Percentiles rank a stretch among this genome's conserved stretches.
phyloP scores from a whole-genome alignment of 1,284 basidiomycete species.

The Omphalotus olearius region DNA sequence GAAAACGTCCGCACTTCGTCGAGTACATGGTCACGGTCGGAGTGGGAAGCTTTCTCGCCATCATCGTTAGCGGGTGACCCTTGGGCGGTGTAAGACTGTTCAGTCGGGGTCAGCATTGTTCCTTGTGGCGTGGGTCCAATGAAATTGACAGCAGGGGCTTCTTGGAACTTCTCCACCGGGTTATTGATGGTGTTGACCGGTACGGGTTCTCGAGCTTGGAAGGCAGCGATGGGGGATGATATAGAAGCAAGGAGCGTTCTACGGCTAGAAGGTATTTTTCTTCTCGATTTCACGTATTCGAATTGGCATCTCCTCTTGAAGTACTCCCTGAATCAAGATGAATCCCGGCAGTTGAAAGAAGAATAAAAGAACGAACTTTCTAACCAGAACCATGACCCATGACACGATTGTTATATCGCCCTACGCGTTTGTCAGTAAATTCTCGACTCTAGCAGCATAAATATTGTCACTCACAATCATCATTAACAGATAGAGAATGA shows the following conservation, averaged over 20 bases:
- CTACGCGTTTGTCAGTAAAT: conserved; percentile 18
- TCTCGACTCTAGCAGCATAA: background rate
- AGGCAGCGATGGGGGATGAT: conserved; percentile 27
- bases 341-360: background rate
- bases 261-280: conserved; percentile 11
- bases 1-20: conserved; percentile 30
- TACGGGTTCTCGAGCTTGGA: conserved; percentile 12
- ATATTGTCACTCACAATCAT: conserved; percentile 33
- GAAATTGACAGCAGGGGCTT: conserved; percentile 2
- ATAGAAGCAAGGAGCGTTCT: conserved; percentile 28
- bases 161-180: background rate
- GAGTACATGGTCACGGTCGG: conserved; percentile 14
- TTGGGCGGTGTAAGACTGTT: background rate
- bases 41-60: background rate
- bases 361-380: conserved; percentile 31
- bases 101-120: background rate
- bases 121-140: conserved; percentile 10
- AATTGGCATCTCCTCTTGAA: conserved; percentile 42
- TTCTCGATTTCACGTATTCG: conserved; percentile 23
- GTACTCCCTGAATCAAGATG: conserved; percentile 32
- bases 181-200: conserved; percentile 4
- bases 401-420: conserved; percentile 41
- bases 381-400: conserved; percentile 53
- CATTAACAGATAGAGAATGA: conserved; percentile 52
- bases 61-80: background rate